Percentiles rank a stretch among this genome's conserved stretches.
These are phyloP conservation scores for Kalmusia sp. DNA, from an alignment of 2,329 filamentous ascomycete species.

Conservation along the genomic window DNA sequence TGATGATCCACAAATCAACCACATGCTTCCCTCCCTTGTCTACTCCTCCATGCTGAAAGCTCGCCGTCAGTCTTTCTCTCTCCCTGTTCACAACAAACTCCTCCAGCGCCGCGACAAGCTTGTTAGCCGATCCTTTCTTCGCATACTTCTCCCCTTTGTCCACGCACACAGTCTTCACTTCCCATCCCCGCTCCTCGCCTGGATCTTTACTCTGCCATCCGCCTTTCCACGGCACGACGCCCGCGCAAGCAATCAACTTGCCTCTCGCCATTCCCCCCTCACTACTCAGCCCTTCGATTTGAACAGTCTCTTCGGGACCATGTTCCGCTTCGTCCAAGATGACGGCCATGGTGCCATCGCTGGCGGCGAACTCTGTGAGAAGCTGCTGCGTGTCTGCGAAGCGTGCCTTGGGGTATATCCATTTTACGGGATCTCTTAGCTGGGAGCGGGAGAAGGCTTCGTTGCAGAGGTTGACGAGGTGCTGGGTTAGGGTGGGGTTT, in stretches of 20 bases:
- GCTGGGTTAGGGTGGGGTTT: slow-evolving; percentile 13
- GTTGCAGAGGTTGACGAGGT: slow-evolving; percentile 26
- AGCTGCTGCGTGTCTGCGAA: slow-evolving; percentile 22
- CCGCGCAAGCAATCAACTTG: slow-evolving; percentile 31
- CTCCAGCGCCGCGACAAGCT: slow-evolving; percentile 19
- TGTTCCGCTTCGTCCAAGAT: slow-evolving; percentile 20
- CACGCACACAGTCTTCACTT: slow-evolving; percentile 35
- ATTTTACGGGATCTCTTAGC: slow-evolving; percentile 17
- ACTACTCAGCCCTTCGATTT: neutral
- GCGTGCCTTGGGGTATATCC: slow-evolving; percentile 17
- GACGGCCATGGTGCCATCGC: slow-evolving; percentile 19
- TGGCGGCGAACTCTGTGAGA: slow-evolving; percentile 18
- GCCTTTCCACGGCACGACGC: slow-evolving; percentile 31
- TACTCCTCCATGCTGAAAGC: neutral
- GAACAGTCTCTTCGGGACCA: neutral
- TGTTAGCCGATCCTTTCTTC: slow-evolving; percentile 26
- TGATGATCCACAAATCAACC: slow-evolving; percentile 30
- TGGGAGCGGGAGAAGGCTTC: slow-evolving; percentile 28
- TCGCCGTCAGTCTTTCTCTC: no score
- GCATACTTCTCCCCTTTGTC: slow-evolving; percentile 23
- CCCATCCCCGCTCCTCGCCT: slow-evolving; percentile 29
- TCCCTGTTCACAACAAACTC: slow-evolving; percentile 12
- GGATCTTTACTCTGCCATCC: slow-evolving; percentile 27
- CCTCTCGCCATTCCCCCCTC: neutral
- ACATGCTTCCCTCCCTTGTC: slow-evolving; percentile 1